Percentiles rank a stretch among this genome's conserved stretches.
These are phyloP conservation scores for Suillus clintonianus DNA, from an alignment of 768 basidiomycete genomes.

Conservation along the genomic window DNA sequence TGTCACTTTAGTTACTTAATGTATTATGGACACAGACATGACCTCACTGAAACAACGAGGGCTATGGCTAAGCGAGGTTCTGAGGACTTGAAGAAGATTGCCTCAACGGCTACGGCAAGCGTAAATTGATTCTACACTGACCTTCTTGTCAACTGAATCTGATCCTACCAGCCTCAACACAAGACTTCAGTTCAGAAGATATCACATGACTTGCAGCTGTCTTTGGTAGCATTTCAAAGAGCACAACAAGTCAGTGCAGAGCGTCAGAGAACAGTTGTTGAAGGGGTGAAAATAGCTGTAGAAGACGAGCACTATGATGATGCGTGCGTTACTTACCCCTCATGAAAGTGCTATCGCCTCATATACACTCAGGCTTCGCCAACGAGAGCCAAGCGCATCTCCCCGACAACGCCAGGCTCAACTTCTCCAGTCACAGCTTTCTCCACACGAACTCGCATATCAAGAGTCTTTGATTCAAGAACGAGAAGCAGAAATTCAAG, in stretches of 20 bases:
- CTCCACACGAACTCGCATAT: constrained; percentile 90
- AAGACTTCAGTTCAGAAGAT: constrained; percentile 90
- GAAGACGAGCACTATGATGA: constrained; percentile 52
- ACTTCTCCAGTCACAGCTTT: constrained; percentile 71
- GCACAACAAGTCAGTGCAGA: constrained; percentile 91
- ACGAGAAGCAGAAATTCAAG: constrained; percentile 90
- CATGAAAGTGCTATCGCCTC: not conserved
- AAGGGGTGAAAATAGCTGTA: constrained; percentile 80
- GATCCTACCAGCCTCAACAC: constrained; percentile 60
- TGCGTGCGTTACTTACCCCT: not conserved
- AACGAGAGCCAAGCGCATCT: constrained; percentile 41
- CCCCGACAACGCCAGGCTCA: constrained; percentile 71
- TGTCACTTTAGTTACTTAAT: constrained; percentile 4
- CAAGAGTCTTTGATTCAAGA: constrained; percentile 86
- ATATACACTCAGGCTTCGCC: not conserved
- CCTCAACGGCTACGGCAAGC: constrained; percentile 60
- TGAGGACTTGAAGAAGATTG: constrained; percentile 89
- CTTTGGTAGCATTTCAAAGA: constrained; percentile 88
- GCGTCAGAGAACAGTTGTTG: constrained; percentile 85
- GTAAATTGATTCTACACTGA: constrained; percentile 39
- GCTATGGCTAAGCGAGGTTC: constrained; percentile 94
- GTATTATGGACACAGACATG: constrained; percentile 59
- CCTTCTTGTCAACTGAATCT: not conserved
- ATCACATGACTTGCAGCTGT: constrained; percentile 88
- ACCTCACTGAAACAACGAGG: constrained; percentile 91